These are phyloP conservation scores for Aspergillus sp. DNA, from an alignment of 2,329 filamentous ascomycete species.

Conservation along the genomic window DNA sequence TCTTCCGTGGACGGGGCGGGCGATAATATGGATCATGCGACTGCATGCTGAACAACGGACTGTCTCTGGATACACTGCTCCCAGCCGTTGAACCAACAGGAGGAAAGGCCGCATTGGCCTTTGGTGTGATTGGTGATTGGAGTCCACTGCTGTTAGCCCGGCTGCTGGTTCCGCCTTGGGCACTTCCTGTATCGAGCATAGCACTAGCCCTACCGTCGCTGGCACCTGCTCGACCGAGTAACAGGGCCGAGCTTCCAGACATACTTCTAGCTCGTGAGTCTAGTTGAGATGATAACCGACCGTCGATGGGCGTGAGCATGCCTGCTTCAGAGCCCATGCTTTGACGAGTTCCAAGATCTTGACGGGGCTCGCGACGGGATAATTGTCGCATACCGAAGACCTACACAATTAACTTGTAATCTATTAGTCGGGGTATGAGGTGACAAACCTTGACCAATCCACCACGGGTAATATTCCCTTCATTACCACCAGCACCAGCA, in stretches of 20 bases:
- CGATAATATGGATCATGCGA: slow-evolving; percentile 79
- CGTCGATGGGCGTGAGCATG: slow-evolving; percentile 66
- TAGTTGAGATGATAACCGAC: slow-evolving; percentile 54
- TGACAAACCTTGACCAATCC: slow-evolving; percentile 65
- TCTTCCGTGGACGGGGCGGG: slow-evolving; percentile 65
- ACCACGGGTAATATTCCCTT: slow-evolving; percentile 63
- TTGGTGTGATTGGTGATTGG: slow-evolving; percentile 66
- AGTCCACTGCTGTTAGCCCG: slow-evolving; percentile 55
- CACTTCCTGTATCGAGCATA: slow-evolving; percentile 48
- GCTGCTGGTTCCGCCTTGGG: slow-evolving; percentile 43
- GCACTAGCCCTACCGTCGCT: slow-evolving; percentile 44
- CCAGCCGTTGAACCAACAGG: slow-evolving; percentile 45
- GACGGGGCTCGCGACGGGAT: slow-evolving; percentile 62
- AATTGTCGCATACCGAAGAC: slow-evolving; percentile 89
- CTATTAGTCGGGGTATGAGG: no score
- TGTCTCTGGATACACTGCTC: slow-evolving; percentile 36
- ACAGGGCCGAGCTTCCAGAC: slow-evolving; percentile 56
- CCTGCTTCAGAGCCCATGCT: slow-evolving; percentile 77
- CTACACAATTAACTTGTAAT: slow-evolving; percentile 16
- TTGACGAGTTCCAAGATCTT: slow-evolving; percentile 60
- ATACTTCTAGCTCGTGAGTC: slow-evolving; percentile 52
- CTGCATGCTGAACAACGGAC: slow-evolving; percentile 41
- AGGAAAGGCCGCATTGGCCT: slow-evolving; percentile 64
- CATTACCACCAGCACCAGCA: slow-evolving; percentile 73
- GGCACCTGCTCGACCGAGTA: slow-evolving; percentile 47